Percentiles rank a stretch among this genome's conserved stretches.
Conservation (phyloP, 2,329 filamentous ascomycete species). For the Ploettnerulaceae sp. region DNA sequence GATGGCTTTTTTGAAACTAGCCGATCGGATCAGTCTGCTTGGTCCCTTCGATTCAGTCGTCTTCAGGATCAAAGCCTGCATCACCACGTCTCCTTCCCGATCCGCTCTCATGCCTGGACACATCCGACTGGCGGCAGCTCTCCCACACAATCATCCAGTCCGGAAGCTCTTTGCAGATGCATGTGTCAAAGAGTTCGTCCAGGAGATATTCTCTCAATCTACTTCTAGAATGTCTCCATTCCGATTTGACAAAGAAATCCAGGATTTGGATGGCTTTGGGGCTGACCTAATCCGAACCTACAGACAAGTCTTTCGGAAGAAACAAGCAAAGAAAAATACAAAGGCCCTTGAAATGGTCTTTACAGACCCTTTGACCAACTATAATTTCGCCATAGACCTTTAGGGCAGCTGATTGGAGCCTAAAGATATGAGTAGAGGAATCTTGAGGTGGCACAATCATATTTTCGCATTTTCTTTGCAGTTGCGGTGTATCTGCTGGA, state of each 20-base stretch:
- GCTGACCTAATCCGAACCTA: slow-evolving; percentile 11
- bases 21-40: slow-evolving; percentile 8
- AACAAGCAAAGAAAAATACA: not conserved
- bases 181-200: slow-evolving; percentile 5
- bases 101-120: slow-evolving; percentile 4
- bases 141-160: slow-evolving; percentile 4
- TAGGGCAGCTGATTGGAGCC: too few relatives aligned
- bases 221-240: not conserved
- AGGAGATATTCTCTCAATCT: not conserved
- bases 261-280: slow-evolving; percentile 13
- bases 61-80: not conserved
- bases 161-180: slow-evolving; percentile 10
- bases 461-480: too few relatives aligned
- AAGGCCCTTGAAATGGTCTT: not conserved
- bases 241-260: slow-evolving; percentile 11
- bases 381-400: not conserved
- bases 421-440: too few relatives aligned
- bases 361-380: not conserved
- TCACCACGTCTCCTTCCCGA: not conserved
- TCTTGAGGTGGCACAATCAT: too few relatives aligned
- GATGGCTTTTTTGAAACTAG: slow-evolving; percentile 13
- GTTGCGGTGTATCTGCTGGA: too few relatives aligned
- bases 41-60: slow-evolving; percentile 12
- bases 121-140: slow-evolving; percentile 7
- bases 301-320: not conserved